A percentile compares a stretch with the other conserved stretches of the same genome.
Conservation (phyloP, 176 grass and related monocot species). For the Paspalum notatum region DNA sequence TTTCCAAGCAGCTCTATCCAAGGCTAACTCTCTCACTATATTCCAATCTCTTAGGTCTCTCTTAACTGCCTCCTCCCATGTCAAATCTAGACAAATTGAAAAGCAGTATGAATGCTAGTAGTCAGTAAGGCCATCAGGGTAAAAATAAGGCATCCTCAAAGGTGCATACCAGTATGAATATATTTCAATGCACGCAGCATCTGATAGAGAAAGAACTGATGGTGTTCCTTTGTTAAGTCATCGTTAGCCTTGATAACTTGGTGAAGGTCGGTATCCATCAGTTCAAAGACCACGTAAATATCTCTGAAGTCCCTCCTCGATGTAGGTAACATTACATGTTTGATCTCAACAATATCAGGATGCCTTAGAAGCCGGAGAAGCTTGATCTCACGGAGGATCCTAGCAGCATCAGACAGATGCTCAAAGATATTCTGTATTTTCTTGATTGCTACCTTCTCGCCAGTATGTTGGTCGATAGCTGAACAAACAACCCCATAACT, state of each 20-base stretch:
- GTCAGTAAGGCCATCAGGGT: not conserved
- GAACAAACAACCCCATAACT: slow-evolving; percentile 95
- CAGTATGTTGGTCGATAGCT: slow-evolving; percentile 84
- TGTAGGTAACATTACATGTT: slow-evolving; percentile 87
- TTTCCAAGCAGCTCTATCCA: no score
- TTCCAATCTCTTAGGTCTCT: no score
- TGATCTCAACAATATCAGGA: slow-evolving; percentile 96
- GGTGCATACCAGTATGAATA: slow-evolving; percentile 81
- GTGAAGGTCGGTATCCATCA: slow-evolving; percentile 96
- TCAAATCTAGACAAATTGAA: no score
- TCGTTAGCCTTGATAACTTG: slow-evolving; percentile 99
- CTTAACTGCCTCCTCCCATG: no score
- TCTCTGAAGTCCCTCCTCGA: slow-evolving; percentile 88
- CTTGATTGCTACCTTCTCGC: slow-evolving; percentile 93
- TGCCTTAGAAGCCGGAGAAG: slow-evolving; percentile 81
- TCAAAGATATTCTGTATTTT: slow-evolving; percentile 93
- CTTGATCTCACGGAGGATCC: slow-evolving; percentile 96
- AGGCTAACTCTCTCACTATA: no score
- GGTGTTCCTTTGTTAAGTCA: slow-evolving; percentile 93
- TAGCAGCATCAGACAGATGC: slow-evolving; percentile 78
- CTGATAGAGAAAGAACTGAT: slow-evolving; percentile 95
- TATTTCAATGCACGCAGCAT: slow-evolving; percentile 93
- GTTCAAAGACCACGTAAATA: slow-evolving; percentile 93
- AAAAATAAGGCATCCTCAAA: not conserved
- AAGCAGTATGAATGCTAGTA: slow-evolving; percentile 13